These are phyloP conservation scores for Colletotrichum sp. DNA, from an alignment of 2,329 filamentous ascomycete genomes.

Conservation along the genomic window DNA sequence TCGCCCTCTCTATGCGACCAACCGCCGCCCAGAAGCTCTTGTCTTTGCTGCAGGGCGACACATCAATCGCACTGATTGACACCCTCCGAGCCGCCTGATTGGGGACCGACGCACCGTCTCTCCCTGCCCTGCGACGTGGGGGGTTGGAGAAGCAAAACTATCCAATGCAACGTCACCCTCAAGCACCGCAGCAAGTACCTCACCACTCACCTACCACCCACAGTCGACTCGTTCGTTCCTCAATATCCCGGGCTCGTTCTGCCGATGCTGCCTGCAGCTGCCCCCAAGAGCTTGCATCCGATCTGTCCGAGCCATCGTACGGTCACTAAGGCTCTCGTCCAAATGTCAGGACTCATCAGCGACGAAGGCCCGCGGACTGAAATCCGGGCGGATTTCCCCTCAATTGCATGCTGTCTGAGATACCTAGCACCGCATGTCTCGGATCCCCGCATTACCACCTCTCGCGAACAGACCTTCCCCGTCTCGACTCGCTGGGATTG, in stretches of 20 bases:
- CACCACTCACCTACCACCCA: background rate
- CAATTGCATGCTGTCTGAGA: background rate
- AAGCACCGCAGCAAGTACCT: background rate
- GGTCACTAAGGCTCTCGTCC: background rate
- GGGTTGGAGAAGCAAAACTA: constrained; percentile 10
- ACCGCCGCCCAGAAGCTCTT: background rate
- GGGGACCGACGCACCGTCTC: constrained; percentile 1
- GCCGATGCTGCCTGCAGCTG: background rate
- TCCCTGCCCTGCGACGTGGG: constrained; percentile 1
- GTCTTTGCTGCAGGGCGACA: background rate
- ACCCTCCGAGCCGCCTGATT: background rate
- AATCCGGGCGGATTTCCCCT: background rate
- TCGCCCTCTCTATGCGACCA: background rate
- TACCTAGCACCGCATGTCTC: background rate
- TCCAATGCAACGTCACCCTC: constrained; percentile 11
- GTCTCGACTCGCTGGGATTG: background rate
- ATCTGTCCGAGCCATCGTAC: background rate
- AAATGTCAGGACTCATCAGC: background rate
- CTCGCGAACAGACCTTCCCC: background rate
- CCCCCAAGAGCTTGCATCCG: background rate
- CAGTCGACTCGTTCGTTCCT: background rate
- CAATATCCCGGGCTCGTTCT: background rate
- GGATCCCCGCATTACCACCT: background rate
- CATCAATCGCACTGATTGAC: background rate
- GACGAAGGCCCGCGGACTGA: background rate